phyloP scores from a whole-genome alignment of 2,329 filamentous ascomycete species.

The Colletotrichum destructivum region DNA sequence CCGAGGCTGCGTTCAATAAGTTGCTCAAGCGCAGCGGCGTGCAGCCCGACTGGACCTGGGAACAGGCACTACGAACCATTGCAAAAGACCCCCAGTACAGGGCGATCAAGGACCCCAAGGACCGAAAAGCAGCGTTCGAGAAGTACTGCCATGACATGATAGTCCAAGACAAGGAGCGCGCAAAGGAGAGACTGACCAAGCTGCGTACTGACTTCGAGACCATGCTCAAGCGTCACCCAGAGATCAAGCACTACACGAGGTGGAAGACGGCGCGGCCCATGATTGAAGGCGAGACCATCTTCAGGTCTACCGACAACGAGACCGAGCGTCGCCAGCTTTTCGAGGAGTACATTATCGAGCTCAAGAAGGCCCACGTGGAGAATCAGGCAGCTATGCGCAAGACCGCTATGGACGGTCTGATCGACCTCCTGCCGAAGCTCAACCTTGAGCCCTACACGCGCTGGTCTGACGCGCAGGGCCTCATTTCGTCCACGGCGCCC shows the following conservation, averaged over 20 bases:
- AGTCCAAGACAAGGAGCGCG: conserved; percentile 92
- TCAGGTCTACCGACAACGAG: conserved; percentile 91
- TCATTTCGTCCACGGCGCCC: conserved; percentile 82
- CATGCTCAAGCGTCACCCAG: conserved; percentile 96
- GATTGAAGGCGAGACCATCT: conserved; percentile 95
- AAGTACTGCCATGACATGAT: conserved; percentile 94
- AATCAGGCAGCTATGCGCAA: conserved; percentile 80
- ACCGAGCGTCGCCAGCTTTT: conserved; percentile 91
- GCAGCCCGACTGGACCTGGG: conserved; percentile 93
- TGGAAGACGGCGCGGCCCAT: conserved; percentile 97
- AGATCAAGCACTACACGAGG: conserved; percentile 96
- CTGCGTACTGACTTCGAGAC: conserved; percentile 93
- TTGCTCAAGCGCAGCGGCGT: conserved; percentile 88
- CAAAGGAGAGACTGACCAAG: conserved; percentile 93
- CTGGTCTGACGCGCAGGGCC: conserved; percentile 90
- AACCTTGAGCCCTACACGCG: conserved; percentile 93
- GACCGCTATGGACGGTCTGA: conserved; percentile 87
- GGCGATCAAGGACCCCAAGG: conserved; percentile 91
- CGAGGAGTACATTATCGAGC: conserved; percentile 89
- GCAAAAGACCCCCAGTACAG: conserved; percentile 95
- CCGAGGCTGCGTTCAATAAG: conserved; percentile 93
- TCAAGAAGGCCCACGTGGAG: conserved; percentile 86
- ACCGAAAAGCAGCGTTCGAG: conserved; percentile 91
- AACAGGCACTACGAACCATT: conserved; percentile 86
- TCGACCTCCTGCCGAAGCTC: conserved; percentile 82